phyloP scores from a whole-genome alignment of 73 alveolate species.

The Effrenium voratum region DNA sequence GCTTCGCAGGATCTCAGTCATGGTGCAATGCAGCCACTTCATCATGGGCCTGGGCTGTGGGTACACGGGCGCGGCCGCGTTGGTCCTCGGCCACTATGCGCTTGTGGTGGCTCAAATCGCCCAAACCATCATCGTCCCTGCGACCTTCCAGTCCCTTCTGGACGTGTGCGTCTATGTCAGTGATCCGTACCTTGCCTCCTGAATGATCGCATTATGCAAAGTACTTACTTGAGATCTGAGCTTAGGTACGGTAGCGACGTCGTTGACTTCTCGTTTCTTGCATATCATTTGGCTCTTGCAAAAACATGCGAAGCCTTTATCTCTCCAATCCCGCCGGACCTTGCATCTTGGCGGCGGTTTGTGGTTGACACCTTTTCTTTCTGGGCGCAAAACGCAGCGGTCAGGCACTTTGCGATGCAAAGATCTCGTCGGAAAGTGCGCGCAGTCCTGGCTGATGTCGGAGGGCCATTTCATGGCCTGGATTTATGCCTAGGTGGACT shows the following conservation, averaged over 20 bases:
- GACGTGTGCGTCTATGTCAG: slow-evolving; percentile 85
- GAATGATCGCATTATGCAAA: not conserved
- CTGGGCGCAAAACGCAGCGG: not conserved
- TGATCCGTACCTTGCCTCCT: slow-evolving; percentile 24
- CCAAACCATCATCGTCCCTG: slow-evolving; percentile 83
- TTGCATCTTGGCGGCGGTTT: not conserved
- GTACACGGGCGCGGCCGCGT: slow-evolving; percentile 83
- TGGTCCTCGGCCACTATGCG: slow-evolving; percentile 82
- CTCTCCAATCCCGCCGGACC: slow-evolving; percentile 76
- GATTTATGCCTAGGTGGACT: no score
- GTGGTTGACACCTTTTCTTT: not conserved
- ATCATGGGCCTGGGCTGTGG: slow-evolving; percentile 92
- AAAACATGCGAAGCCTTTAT: slow-evolving; percentile 54
- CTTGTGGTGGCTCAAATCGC: slow-evolving; percentile 88
- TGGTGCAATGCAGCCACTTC: slow-evolving; percentile 90
- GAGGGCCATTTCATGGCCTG: no score
- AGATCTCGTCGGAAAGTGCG: no score
- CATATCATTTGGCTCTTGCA: slow-evolving; percentile 82
- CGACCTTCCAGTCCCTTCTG: slow-evolving; percentile 73
- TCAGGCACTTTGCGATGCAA: no score
- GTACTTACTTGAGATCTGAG: not conserved
- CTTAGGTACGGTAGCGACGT: slow-evolving; percentile 93
- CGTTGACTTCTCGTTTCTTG: slow-evolving; percentile 84
- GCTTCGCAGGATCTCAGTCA: slow-evolving; percentile 44
- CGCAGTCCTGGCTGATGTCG: no score